Percentiles rank a stretch among this genome's conserved stretches.
Evolutionary conservation across 768 basidiomycete genomes (phyloP).

Genomic region (Leccinum variicolor): DNA sequence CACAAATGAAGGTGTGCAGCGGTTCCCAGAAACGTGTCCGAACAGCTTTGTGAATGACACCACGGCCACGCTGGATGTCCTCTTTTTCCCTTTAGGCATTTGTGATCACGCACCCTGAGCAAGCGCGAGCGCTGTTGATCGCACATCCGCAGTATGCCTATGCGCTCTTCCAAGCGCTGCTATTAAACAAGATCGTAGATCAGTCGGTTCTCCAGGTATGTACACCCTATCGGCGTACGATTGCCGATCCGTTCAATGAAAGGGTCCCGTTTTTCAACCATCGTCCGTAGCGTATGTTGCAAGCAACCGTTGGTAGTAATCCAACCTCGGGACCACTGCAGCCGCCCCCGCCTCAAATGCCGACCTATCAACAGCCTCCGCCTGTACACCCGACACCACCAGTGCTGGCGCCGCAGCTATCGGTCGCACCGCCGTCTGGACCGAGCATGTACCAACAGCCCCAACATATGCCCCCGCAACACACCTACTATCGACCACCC

Average conservation of each 20-base stretch:
- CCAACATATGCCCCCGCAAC: slow-evolving; percentile 31
- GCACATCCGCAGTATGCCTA: slow-evolving; percentile 93
- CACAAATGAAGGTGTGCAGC: slow-evolving; percentile 91
- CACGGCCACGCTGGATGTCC: slow-evolving; percentile 5
- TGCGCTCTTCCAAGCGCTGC: slow-evolving; percentile 91
- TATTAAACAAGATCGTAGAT: slow-evolving; percentile 93
- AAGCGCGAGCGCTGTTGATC: slow-evolving; percentile 74
- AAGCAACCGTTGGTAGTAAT: slow-evolving; percentile 35
- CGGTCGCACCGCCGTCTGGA: slow-evolving; percentile 27
- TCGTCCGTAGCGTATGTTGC: slow-evolving; percentile 47
- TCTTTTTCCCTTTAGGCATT: slow-evolving; percentile 66
- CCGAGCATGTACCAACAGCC: slow-evolving; percentile 31
- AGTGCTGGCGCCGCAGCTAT: slow-evolving; percentile 31
- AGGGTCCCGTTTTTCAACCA: slow-evolving; percentile 6
- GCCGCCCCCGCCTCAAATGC: slow-evolving; percentile 32
- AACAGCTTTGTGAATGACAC: slow-evolving; percentile 21
- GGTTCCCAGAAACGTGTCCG: slow-evolving; percentile 17
- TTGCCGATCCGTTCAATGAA: slow-evolving; percentile 1
- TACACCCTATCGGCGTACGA: slow-evolving; percentile 4
- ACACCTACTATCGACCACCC: slow-evolving; percentile 30
- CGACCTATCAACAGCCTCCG: slow-evolving; percentile 28
- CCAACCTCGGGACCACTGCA: slow-evolving; percentile 28
- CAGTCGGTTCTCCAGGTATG: slow-evolving; percentile 74
- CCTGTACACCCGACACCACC: slow-evolving; percentile 33
- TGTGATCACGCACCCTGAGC: slow-evolving; percentile 87